Base-by-base conservation (phyloP, 2,329 filamentous ascomycete genomes). In the Cercospora citrullina region DNA sequence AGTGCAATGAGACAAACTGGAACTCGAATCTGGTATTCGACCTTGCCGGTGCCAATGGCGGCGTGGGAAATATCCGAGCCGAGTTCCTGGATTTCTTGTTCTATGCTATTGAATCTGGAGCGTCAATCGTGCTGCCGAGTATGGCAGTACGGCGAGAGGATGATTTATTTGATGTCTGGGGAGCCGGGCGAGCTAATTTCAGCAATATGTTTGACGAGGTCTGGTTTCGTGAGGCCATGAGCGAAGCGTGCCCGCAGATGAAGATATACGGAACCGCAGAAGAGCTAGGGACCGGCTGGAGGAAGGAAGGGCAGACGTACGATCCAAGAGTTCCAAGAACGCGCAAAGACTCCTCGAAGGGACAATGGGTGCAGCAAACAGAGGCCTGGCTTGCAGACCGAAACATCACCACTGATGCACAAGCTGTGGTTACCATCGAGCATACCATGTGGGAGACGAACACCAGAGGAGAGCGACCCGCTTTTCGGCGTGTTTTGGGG, bases 81-180 rank as follows among this genome's bases (percentile, higher is more conserved):
- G 78, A 79, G 14, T 74, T 81, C 31, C 72, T 84, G 61, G 80
- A 79, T 63, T 84, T 82, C 71, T 73, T 84, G 14, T 79, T 81
- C 48, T 79, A 82, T 63, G 81, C 81, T n/a, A 84, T 84, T 28
- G 81, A 83, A 74, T 79, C 81, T 60, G 83, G 82, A 68, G 82
- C 82, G 80, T 65, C 66, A 4, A 66, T 69, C 18, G 16, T 69
- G 12, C 26, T 69, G 18, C 67, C 67, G 8, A 30, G 55, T 8
- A 69, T 66, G 57, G 67, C 67, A 18, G 31, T 59, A 12, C 64
- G 67, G 14, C 58, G 42, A 7, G 58, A 64, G 12, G 67, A 64
- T 18, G 10, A 67, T 6, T 51, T 67, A 31, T 51, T 26, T 16
- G 61, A 67, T 58, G 39, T 67, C 9, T 42, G 28, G 63, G 60